Base-by-base conservation (phyloP, 768 basidiomycete species). In the Calocybe cyanea region DNA sequence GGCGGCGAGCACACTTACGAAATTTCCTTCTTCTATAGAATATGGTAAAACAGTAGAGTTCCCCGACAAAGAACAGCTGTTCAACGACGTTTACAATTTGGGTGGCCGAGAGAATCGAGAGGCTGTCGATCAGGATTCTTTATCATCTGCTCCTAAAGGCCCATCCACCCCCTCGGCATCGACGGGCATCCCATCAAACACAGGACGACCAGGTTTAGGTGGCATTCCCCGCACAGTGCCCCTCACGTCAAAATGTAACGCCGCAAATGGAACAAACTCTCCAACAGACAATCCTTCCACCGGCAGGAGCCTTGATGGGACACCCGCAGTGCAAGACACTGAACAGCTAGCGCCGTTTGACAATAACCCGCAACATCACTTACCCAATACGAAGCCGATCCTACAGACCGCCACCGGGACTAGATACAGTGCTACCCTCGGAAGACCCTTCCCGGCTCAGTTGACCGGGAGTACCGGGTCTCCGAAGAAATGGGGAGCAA, bases 371-470 rank as follows among this genome's bases (percentile, higher is more conserved):
- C 52, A 51, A 10, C 46, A 46, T 32, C 50, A 19, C 19, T 48
- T 30, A 19, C 15, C 28, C 0, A 11, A 25, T 10, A 25, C 45
- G 7, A 53, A 42, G 19, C 65, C 68, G 5, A 48, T 71, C 8
- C 47, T 60, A 35, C 63, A 61, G 34, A 75, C 68, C 1, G 48
- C 67, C 20, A 86, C 85, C 2, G 87, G 87, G 20, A 82, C 81
- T 14, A 72, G 83, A 20, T 87, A 86, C 55, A 84, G 85, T 9
- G 64, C 67, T 13, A 82, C 77, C 0, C 66, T 85, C 8, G 63
- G 66, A 6, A 67, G 69, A 19, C 41, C 48, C 37, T 31, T 64
- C n/a, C 33, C 50, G 9, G 58, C 67, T 7, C 63, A 70, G 23
- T 54, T 65, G 47, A 69, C 69, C 4, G 67, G 69, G 10, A 63